Percentiles rank a stretch among this genome's conserved stretches.
These are phyloP conservation scores for Cucumis cinereus DNA, from an alignment of 306 rosid genomes.

Conservation along the genomic window DNA sequence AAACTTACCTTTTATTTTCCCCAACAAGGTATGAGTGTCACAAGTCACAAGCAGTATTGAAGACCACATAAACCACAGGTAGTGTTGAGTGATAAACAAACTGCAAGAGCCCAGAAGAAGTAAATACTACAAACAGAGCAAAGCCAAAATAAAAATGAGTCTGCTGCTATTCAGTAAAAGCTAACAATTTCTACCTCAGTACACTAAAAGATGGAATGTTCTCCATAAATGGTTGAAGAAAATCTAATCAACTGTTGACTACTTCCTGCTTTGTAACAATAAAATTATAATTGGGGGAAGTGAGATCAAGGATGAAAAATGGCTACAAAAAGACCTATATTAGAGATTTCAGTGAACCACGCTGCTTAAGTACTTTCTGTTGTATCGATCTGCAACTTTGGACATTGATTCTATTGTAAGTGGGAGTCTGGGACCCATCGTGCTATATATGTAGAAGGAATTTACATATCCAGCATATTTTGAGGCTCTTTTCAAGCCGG, in stretches of 20 bases:
- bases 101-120: background rate
- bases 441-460: constrained; percentile 83
- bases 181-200: background rate
- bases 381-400: constrained; percentile 89
- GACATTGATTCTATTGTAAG: constrained; percentile 76
- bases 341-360: constrained; percentile 5
- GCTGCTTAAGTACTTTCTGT: constrained; percentile 37
- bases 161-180: background rate
- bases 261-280: background rate
- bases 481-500: constrained; percentile 93
- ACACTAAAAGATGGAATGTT: background rate
- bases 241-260: background rate
- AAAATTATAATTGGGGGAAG: background rate
- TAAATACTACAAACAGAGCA: constrained; percentile 5
- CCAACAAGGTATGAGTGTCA: background rate
- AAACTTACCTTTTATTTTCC: background rate
- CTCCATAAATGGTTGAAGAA: background rate
- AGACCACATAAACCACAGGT: background rate
- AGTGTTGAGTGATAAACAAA: background rate
- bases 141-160: background rate
- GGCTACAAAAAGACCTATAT: background rate
- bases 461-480: constrained; percentile 88
- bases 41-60: background rate
- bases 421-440: constrained; percentile 88
- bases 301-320: background rate